Conservation (phyloP, 2,329 filamentous ascomycete species). For the Fusarium hostae region DNA sequence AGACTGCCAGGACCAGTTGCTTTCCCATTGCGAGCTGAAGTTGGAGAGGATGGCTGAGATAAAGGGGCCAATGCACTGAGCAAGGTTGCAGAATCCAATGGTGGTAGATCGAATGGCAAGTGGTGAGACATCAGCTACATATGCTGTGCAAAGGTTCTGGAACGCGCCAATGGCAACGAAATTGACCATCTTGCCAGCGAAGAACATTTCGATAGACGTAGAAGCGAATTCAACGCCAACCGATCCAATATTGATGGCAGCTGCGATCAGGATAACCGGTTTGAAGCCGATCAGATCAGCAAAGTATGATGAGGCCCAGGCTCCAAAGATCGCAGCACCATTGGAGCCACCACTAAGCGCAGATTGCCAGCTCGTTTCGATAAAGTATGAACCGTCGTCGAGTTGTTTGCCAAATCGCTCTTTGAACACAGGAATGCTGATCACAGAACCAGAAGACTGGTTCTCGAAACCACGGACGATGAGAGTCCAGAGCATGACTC, state of each 20-base stretch:
- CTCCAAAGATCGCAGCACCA: conserved; percentile 41
- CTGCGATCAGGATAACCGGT: conserved; percentile 25
- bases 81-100: conserved; percentile 53
- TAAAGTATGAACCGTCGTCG: conserved; percentile 32
- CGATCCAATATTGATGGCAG: conserved; percentile 43
- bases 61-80: conserved; percentile 54
- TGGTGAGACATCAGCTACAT: conserved; percentile 53
- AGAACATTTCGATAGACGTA: conserved; percentile 47
- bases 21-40: conserved; percentile 50
- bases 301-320: conserved; percentile 41
- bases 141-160: conserved; percentile 52
- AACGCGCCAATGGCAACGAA: conserved; percentile 51
- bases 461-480: conserved; percentile 46
- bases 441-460: conserved; percentile 39
- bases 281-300: conserved; percentile 43
- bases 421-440: conserved; percentile 36
- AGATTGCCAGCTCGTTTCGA: conserved; percentile 46
- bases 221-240: conserved; percentile 47
- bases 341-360: conserved; percentile 42
- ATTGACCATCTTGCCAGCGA: conserved; percentile 47
- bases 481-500: conserved; percentile 47
- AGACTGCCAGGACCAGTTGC: conserved; percentile 55
- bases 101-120: conserved; percentile 51
- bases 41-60: conserved; percentile 53
- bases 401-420: conserved; percentile 31